Percentiles rank a stretch among this genome's conserved stretches.
Conservation (phyloP, 192 early-diverging fungal species). For the Linnemannia elongata region DNA sequence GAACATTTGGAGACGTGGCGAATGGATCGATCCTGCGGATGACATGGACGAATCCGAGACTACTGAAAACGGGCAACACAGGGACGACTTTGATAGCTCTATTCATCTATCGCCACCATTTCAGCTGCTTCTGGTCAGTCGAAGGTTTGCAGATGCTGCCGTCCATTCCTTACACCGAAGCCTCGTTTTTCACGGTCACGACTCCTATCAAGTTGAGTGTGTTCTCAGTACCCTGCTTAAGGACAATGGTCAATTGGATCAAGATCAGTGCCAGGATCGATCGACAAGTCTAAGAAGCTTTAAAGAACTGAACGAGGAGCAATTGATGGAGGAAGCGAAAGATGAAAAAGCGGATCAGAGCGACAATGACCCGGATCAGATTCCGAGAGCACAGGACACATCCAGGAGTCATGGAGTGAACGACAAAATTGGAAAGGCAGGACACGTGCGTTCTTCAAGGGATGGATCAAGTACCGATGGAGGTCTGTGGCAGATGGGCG, state of each 20-base stretch:
- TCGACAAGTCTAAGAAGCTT: not conserved
- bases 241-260: slow-evolving; percentile 12
- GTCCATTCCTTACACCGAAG: slow-evolving; percentile 32
- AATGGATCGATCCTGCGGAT: not conserved
- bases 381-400: not conserved
- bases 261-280: not conserved
- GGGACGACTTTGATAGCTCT: slow-evolving; percentile 30
- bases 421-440: not conserved
- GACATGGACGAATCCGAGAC: slow-evolving; percentile 6
- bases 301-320: slow-evolving; percentile 12
- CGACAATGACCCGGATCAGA: not conserved
- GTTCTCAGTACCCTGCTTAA: slow-evolving; percentile 28
- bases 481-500: not conserved
- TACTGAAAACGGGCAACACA: slow-evolving; percentile 5
- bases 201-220: slow-evolving; percentile 26
- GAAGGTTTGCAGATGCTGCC: slow-evolving; percentile 45
- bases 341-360: not conserved
- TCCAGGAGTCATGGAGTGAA: slow-evolving; percentile 4
- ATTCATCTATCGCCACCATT: slow-evolving; percentile 32
- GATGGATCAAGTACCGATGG: not conserved
- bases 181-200: slow-evolving; percentile 53
- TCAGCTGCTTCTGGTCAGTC: slow-evolving; percentile 38
- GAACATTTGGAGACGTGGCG: not conserved
- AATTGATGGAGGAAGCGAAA: not conserved
- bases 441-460: not conserved